Conservation (phyloP, 2,329 filamentous ascomycete genomes). For the Colletotrichum sp. region DNA sequence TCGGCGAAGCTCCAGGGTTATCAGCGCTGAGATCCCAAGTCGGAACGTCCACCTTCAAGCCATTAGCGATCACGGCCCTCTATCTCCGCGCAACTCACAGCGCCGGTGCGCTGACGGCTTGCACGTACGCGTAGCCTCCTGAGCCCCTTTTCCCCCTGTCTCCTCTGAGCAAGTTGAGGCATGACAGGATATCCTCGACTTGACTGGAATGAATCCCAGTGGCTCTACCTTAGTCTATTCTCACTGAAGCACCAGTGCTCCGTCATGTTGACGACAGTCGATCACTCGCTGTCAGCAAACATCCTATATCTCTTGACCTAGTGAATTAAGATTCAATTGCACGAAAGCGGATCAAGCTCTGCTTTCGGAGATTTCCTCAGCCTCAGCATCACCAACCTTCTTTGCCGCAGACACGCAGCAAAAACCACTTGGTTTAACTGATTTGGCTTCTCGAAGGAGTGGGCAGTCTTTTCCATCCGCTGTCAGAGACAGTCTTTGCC, state of each 20-base stretch:
- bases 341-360: background rate
- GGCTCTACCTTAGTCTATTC: background rate
- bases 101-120: background rate
- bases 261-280: background rate
- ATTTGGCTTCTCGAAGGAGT: background rate
- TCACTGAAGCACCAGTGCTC: background rate
- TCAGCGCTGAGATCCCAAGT: background rate
- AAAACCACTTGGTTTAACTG: background rate
- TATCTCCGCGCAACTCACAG: background rate
- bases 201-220: background rate
- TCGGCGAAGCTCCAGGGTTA: background rate
- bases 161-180: background rate
- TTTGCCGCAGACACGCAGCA: background rate
- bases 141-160: background rate
- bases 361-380: background rate
- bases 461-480: background rate
- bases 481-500: background rate
- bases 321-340: background rate
- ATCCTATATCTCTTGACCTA: background rate
- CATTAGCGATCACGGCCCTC: background rate
- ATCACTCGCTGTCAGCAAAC: background rate
- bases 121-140: background rate
- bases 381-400: background rate
- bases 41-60: background rate
- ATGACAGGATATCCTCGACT: constrained; percentile 1